These are phyloP conservation scores for Ogataea minuta DNA, from an alignment of 805 yeast species.

Conservation along the genomic window DNA sequence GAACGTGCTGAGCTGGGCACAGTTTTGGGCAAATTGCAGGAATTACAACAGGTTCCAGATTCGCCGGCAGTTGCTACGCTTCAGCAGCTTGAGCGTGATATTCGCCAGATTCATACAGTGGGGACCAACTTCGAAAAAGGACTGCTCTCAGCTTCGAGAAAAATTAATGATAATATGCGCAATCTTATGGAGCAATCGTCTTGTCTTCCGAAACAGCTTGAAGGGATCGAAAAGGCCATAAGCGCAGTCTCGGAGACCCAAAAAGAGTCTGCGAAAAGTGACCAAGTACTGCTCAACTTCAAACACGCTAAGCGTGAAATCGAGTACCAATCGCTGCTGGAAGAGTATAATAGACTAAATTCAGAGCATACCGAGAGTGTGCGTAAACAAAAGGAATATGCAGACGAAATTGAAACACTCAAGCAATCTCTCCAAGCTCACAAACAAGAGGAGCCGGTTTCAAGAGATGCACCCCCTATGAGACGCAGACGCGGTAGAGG, in stretches of 20 bases:
- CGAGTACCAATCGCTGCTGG: slow-evolving; percentile 10
- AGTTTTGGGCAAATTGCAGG: no score
- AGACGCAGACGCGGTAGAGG: neutral
- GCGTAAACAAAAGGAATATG: neutral
- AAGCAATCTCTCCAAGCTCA: neutral
- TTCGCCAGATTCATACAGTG: slow-evolving; percentile 7
- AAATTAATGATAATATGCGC: slow-evolving; percentile 4
- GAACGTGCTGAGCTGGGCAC: slow-evolving; percentile 25
- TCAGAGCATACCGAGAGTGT: slow-evolving; percentile 3
- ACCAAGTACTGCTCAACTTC: slow-evolving; percentile 9
- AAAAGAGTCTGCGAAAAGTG: slow-evolving; percentile 1
- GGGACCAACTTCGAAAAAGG: slow-evolving; percentile 10
- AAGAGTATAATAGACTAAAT: slow-evolving; percentile 7
- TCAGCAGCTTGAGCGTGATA: slow-evolving; percentile 1
- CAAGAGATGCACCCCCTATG: neutral
- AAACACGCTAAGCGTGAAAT: slow-evolving; percentile 9
- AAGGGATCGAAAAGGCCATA: slow-evolving; percentile 3
- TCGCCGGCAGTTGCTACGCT: no score
- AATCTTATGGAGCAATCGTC: neutral
- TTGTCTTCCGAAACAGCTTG: neutral
- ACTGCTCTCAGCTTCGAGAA: slow-evolving; percentile 2
- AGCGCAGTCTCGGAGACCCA: slow-evolving; percentile 1
- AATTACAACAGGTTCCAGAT: no score
- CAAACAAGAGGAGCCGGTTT: neutral
- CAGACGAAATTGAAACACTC: neutral